Evolutionary conservation across 1,139 yeast species (phyloP).

Genomic region (Debaryomyces sp.): DNA sequence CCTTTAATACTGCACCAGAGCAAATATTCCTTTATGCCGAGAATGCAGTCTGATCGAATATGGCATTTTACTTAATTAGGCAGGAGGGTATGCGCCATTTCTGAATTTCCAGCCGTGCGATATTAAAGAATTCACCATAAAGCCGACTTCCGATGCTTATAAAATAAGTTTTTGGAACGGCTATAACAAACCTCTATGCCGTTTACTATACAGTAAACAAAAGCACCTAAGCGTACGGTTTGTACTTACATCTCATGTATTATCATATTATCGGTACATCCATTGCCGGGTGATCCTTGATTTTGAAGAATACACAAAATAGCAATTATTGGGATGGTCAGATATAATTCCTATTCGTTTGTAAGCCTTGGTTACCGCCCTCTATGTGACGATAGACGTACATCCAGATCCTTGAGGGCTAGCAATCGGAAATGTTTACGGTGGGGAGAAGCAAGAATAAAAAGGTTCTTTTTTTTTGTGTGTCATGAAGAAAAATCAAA

Average conservation of each 20-base stretch:
- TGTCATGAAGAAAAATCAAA: neutral
- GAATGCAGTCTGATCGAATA: neutral
- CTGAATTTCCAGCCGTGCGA: neutral
- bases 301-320: neutral
- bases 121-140: neutral
- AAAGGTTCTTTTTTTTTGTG: neutral
- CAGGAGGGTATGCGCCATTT: neutral
- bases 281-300: neutral
- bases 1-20: neutral
- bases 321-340: too few species aligned
- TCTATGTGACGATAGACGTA: neutral
- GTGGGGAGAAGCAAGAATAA: neutral
- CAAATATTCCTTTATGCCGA: neutral
- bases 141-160: neutral
- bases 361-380: neutral
- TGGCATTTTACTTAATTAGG: neutral
- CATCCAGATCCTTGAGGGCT: neutral
- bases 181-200: neutral
- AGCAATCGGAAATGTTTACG: neutral
- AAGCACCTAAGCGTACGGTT: neutral
- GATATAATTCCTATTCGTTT: too few species aligned
- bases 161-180: neutral
- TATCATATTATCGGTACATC: neutral
- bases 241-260: neutral
- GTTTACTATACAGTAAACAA: neutral